Conservation (phyloP, 1,139 yeast genomes). For the Hanseniaspora sp. region DNA sequence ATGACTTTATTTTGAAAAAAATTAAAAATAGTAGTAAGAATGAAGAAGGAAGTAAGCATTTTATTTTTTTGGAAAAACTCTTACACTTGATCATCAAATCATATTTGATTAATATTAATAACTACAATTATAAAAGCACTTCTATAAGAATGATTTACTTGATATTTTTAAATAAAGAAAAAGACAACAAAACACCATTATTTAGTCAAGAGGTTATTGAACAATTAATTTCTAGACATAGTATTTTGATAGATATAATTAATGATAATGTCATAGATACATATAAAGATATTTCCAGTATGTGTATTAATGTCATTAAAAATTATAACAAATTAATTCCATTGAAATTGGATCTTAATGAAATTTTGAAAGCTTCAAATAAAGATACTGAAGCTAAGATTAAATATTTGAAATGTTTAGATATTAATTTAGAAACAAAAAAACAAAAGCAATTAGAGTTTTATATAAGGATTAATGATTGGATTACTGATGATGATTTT, state of each 20-base stretch:
- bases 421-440: neutral
- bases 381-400: neutral
- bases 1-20: neutral
- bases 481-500: neutral
- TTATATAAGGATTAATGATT: neutral
- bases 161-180: constrained; percentile 2
- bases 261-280: neutral
- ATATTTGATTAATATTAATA: constrained; percentile 1
- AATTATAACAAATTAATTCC: neutral
- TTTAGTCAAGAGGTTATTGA: neutral
- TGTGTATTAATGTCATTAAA: neutral
- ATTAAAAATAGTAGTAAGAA: neutral
- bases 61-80: neutral
- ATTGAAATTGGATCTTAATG: neutral
- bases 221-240: neutral
- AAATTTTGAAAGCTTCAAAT: neutral
- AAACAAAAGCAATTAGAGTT: neutral
- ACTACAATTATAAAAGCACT: constrained; percentile 2
- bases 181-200: constrained; percentile 2
- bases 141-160: constrained; percentile 3
- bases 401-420: neutral
- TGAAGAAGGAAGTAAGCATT: neutral
- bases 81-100: neutral
- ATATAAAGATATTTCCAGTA: neutral
- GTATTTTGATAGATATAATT: neutral